phyloP scores from a whole-genome alignment of 495 filamentous ascomycete genomes.

The Parachaetomium inaequale region DNA sequence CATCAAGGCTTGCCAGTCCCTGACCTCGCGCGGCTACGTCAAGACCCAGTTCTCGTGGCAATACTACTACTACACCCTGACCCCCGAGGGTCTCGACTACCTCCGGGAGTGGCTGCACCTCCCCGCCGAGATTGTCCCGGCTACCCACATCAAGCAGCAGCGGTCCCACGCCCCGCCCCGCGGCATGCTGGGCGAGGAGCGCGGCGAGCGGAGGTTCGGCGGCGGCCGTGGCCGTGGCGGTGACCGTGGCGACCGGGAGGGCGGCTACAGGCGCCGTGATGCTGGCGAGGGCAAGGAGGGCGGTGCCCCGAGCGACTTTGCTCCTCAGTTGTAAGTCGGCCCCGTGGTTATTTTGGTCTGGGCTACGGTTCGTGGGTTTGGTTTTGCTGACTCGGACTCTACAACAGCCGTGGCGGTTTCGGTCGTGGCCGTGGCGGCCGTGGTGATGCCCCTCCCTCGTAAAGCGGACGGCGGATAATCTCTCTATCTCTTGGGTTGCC shows the following conservation, averaged over 20 bases:
- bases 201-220: slow-evolving; percentile 66
- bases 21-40: slow-evolving; percentile 94
- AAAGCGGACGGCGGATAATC: slow-evolving; percentile 35
- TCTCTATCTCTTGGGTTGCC: slow-evolving; percentile 38
- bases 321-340: slow-evolving; percentile 75
- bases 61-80: slow-evolving; percentile 99
- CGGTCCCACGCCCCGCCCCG: slow-evolving; percentile 96
- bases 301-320: slow-evolving; percentile 90
- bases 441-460: slow-evolving; percentile 62
- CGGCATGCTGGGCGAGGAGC: slow-evolving; percentile 94
- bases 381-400: slow-evolving; percentile 30
- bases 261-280: slow-evolving; percentile 86
- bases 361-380: not conserved
- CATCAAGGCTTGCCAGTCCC: slow-evolving; percentile 96
- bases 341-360: not conserved
- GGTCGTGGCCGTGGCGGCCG: slow-evolving; percentile 85
- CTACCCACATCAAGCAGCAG: slow-evolving; percentile 99
- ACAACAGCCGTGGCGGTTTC: slow-evolving; percentile 76
- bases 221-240: slow-evolving; percentile 64
- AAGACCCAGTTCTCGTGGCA: slow-evolving; percentile 99
- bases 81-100: slow-evolving; percentile 98
- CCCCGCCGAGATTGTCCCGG: slow-evolving; percentile 97
- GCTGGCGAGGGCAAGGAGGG: slow-evolving; percentile 91
- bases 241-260: slow-evolving; percentile 79
- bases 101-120: slow-evolving; percentile 99